A percentile compares a stretch with the other conserved stretches of the same genome.
phyloP scores from a whole-genome alignment of 306 rosid species.

The Spatholobus suberectus region DNA sequence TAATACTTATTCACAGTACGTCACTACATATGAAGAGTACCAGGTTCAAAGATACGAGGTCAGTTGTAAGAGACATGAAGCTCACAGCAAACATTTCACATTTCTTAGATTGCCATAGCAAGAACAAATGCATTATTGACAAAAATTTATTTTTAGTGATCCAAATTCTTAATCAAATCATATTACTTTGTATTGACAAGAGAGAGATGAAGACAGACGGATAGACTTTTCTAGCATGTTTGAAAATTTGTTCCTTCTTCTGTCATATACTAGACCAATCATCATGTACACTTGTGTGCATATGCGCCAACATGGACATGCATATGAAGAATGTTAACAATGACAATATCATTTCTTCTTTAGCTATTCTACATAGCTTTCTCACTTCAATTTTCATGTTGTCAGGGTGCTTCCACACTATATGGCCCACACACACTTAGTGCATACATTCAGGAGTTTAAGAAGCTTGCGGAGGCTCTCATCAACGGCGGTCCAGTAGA shows the following conservation, averaged over 20 bases:
- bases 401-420: constrained; percentile 89
- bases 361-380: neutral
- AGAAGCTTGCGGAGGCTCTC: constrained; percentile 80
- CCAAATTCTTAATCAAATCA: constrained; percentile 15
- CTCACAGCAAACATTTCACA: neutral
- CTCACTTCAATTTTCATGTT: constrained; percentile 28
- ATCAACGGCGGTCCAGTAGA: constrained; percentile 45
- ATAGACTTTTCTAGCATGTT: neutral
- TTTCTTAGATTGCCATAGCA: neutral
- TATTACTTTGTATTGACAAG: neutral
- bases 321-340: neutral
- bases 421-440: constrained; percentile 88
- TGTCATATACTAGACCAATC: neutral
- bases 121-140: neutral
- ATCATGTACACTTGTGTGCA: constrained; percentile 2
- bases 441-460: constrained; percentile 91
- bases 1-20: constrained; percentile 86
- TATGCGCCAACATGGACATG: neutral
- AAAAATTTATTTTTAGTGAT: neutral
- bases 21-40: constrained; percentile 87
- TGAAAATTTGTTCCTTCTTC: neutral
- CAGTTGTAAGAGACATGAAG: constrained; percentile 45
- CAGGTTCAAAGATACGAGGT: constrained; percentile 94
- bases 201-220: neutral
- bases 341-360: neutral